phyloP scores from a whole-genome alignment of 192 early-diverging fungal species.

The Coemansia sp. region DNA sequence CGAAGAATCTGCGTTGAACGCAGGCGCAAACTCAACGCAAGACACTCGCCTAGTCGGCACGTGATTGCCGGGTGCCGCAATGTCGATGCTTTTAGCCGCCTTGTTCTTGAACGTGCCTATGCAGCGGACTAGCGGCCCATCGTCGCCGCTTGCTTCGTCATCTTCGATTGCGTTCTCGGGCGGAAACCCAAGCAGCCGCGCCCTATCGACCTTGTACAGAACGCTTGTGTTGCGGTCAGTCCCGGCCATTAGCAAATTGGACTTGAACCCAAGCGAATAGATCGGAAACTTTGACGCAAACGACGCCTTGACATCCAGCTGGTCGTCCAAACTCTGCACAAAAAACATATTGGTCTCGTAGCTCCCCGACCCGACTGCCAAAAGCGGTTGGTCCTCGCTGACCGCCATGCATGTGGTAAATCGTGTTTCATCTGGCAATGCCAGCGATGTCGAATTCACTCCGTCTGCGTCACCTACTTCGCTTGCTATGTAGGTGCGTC shows the following conservation, averaged over 20 bases:
- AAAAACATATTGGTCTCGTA: slow-evolving; percentile 58
- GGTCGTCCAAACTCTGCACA: slow-evolving; percentile 53
- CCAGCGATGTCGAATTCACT: slow-evolving; percentile 52
- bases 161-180: slow-evolving; percentile 7
- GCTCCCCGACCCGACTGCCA: slow-evolving; percentile 56
- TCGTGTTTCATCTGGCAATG: slow-evolving; percentile 45
- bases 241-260: slow-evolving; percentile 49
- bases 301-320: slow-evolving; percentile 54
- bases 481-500: slow-evolving; percentile 43
- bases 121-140: slow-evolving; percentile 43
- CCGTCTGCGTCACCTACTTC: slow-evolving; percentile 42
- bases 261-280: slow-evolving; percentile 49
- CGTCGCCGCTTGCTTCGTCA: neutral
- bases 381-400: slow-evolving; percentile 49
- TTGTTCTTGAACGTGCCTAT: slow-evolving; percentile 58
- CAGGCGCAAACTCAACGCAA: slow-evolving; percentile 56
- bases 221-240: slow-evolving; percentile 55
- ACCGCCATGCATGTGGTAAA: slow-evolving; percentile 56
- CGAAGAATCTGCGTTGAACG: slow-evolving; percentile 1
- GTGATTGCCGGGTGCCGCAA: slow-evolving; percentile 54
- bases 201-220: slow-evolving; percentile 55
- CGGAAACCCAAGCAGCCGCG: slow-evolving; percentile 38
- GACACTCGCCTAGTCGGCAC: slow-evolving; percentile 43
- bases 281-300: slow-evolving; percentile 59
- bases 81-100: slow-evolving; percentile 48